Conservation (phyloP, 2,329 filamentous ascomycete species). For the Botrytis fabae region DNA sequence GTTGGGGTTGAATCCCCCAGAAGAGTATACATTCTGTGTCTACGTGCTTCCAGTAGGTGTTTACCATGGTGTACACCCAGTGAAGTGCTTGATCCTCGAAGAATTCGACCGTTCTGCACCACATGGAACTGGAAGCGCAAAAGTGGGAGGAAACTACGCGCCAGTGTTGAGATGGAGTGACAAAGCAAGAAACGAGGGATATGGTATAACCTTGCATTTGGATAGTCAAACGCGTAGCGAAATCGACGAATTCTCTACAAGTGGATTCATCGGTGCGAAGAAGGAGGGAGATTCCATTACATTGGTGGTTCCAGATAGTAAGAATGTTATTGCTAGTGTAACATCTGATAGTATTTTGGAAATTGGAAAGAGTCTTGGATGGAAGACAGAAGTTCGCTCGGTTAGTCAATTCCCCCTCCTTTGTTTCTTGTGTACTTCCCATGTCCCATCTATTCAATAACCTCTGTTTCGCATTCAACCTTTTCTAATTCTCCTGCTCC, state of each 20-base stretch:
- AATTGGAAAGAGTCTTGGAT: conserved; percentile 77
- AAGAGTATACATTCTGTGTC: conserved; percentile 89
- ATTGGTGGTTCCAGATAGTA: conserved; percentile 82
- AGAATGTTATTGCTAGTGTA: conserved; percentile 83
- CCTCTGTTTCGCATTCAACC: no score
- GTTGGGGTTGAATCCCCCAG: conserved; percentile 80
- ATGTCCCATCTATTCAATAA: neutral
- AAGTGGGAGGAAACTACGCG: conserved; percentile 94
- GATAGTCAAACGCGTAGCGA: conserved; percentile 82
- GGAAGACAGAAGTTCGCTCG: conserved; percentile 75
- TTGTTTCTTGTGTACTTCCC: neutral
- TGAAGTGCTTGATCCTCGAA: conserved; percentile 85
- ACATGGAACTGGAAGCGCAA: conserved; percentile 85
- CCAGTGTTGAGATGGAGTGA: conserved; percentile 88
- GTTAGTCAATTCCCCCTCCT: conserved; percentile 47
- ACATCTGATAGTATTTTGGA: conserved; percentile 77
- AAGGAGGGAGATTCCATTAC: conserved; percentile 46
- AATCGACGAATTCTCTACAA: conserved; percentile 95
- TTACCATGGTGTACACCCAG: conserved; percentile 86
- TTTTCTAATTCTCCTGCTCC: neutral
- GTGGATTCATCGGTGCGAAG: conserved; percentile 83
- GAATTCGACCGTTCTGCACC: conserved; percentile 94
- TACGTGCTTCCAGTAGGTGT: conserved; percentile 91
- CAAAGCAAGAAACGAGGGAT: conserved; percentile 74
- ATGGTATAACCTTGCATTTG: conserved; percentile 90